Evolutionary conservation across 805 yeast genomes (phyloP), one percentile per base, ranked within the genome.

Genomic region (Saccharomycopsis vini): DNA sequence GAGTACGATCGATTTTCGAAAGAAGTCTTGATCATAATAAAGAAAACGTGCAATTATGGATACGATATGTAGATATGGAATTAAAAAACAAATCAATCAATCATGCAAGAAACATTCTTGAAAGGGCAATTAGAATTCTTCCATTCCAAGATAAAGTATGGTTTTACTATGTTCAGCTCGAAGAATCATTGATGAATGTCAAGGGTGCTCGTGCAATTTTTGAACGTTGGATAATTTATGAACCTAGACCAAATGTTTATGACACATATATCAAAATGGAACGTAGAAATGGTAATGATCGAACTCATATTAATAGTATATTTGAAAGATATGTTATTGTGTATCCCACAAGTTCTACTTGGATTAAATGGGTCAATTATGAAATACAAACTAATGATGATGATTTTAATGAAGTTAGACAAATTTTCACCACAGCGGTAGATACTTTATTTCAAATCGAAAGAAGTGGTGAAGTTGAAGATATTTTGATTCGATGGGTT

Each of bases 1-100:
- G 97, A 19, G 95, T 95, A 0, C 67, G 97, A 44, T 84, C 96
- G 0, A 69, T 92, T 4, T 83, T 82, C 62, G 98, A 90, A 59
- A 68, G 97, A 41, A 94, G 95, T 0, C 58, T 90, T 26, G 81
- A 78, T 42, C 86, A 85, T 6, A 82, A 86, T 54, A 73, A 76
- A 13, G 75, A 79, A 23, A 77, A 81, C 57, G 78, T 89, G 2
- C 88, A 95, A 4, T 60, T 90, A 40, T 90, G 98, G 97, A 68
- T 80, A 3, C 71, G 85, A 18, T 90, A 92, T 60, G 73, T 85
- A 9, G 88, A 86, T 54, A 59, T 77, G 31, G 97, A 92, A 62
- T 63, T 89, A 36, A 73, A 79, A 49, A 68, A 72, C 31, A 73
- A 77, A 49, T 86, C 81, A 53, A 70, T 87, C 43, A 87, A 86